These are phyloP conservation scores for Auriscalpium vulgare DNA, from an alignment of 768 basidiomycete species.

Conservation along the genomic window DNA sequence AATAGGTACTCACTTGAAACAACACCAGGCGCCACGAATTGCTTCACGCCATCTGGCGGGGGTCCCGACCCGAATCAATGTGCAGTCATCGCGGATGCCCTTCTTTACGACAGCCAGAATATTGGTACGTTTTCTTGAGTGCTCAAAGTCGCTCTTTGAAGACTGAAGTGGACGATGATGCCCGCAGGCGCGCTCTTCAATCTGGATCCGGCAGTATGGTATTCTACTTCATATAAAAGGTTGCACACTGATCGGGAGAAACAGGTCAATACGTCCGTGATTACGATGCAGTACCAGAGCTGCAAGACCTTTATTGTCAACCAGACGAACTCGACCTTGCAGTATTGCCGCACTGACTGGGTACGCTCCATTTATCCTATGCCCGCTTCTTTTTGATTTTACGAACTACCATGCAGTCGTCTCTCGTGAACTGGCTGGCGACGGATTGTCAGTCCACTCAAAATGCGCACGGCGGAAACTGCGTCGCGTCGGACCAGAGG, in stretches of 20 bases:
- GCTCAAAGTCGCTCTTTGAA: not conserved
- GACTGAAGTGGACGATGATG: not conserved
- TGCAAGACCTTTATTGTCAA: slow-evolving; percentile 45
- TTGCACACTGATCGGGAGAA: too few relatives aligned
- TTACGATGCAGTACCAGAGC: slow-evolving; percentile 32
- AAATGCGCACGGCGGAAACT: slow-evolving; percentile 43
- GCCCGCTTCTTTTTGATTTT: not conserved
- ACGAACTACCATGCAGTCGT: slow-evolving; percentile 20
- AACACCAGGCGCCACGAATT: slow-evolving; percentile 25
- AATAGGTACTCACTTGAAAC: not conserved
- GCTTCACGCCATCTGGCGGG: slow-evolving; percentile 32
- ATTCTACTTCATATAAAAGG: too few relatives aligned
- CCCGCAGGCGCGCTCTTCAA: slow-evolving; percentile 16
- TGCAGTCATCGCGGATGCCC: slow-evolving; percentile 39
- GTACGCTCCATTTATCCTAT: slow-evolving; percentile 20
- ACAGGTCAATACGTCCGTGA: slow-evolving; percentile 26
- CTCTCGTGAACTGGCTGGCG: slow-evolving; percentile 33
- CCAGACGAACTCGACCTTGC: slow-evolving; percentile 30
- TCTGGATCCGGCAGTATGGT: slow-evolving; percentile 3
- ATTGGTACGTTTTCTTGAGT: slow-evolving; percentile 14
- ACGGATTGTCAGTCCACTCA: slow-evolving; percentile 39
- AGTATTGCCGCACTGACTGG: slow-evolving; percentile 42
- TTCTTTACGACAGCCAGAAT: slow-evolving; percentile 39
- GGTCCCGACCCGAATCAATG: slow-evolving; percentile 42
- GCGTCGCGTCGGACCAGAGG: slow-evolving; percentile 36